Evolutionary conservation across 2,329 filamentous ascomycete genomes (phyloP), one percentile per base, ranked within the genome.

Genomic region (Talaromyces rugulosus): DNA sequence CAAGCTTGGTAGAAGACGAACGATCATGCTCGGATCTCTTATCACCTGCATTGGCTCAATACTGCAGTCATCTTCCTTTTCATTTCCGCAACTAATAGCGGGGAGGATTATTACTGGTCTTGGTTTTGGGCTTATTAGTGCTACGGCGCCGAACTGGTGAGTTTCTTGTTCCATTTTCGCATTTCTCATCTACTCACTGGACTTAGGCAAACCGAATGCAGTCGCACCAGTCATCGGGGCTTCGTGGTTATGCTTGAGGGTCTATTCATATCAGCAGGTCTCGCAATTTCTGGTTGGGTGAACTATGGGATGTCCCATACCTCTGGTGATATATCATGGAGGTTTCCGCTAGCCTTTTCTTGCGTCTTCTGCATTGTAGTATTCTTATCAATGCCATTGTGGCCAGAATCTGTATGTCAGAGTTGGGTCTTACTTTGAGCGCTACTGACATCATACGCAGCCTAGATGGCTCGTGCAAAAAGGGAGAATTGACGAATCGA

Each of bases 401-500:
- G 74, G n/a, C 72, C 73, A 0, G 72, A 75, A 12, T 74, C 72
- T 16, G 30, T 31, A 31, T 31, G 30, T 31, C 30, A 31, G 30
- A 31, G 30, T 31, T 31, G 30, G 30, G 30, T 31, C 30, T 31
- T 31, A 31, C 30, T 31, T 31, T 31, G 30, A 31, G 30, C 3
- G 30, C 30, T 31, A 31, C 8, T 31, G 30, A 31, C 30, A 31
- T 31, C 30, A 31, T 31, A 31, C 30, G 30, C 30, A 31, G 30
- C 72, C 71, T 2, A 65, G 69, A 5, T 74, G 71, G 70, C 63
- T 73, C 9, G 85, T 85, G 11, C 82, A 82, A 65, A 81, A 87
- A 28, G 85, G 86, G 58, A 82, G 85, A 30, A 88, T 86, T 85
- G 85, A 89, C 27, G 87, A 89, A 66, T 82, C 85, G 0, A 74